These are phyloP conservation scores for Pelagophyceae sp. DNA, from an alignment of 352 stramenopile species.

Conservation along the genomic window DNA sequence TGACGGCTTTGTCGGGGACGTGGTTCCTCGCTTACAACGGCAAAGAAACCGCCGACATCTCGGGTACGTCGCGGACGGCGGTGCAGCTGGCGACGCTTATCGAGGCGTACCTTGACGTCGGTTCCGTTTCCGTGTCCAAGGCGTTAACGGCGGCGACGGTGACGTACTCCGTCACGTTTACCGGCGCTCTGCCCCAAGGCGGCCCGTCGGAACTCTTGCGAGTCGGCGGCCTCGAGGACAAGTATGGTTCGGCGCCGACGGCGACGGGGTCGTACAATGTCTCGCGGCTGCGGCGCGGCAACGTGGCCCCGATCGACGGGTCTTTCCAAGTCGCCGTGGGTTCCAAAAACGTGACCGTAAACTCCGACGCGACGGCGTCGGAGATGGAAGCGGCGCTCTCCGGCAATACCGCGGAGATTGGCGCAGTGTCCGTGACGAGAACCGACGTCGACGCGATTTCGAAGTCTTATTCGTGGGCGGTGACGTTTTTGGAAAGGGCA, in stretches of 20 bases:
- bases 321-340: not conserved
- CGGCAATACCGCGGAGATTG: not conserved
- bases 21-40: not conserved
- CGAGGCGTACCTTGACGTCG: not conserved
- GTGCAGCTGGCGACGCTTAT: not conserved
- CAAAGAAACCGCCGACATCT: not conserved
- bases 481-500: not conserved
- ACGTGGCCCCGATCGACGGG: not conserved
- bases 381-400: not conserved
- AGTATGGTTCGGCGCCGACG: not conserved
- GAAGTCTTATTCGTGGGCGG: not conserved
- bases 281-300: not conserved
- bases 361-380: not conserved
- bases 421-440: not conserved
- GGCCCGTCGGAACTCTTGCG: not conserved
- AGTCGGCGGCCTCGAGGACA: not conserved
- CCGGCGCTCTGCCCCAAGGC: not conserved
- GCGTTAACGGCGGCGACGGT: not conserved
- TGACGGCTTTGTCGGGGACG: not conserved
- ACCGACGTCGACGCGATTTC: not conserved
- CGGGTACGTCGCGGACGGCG: not conserved
- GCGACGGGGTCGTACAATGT: not conserved
- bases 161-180: not conserved
- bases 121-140: not conserved
- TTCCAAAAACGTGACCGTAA: slow-evolving; percentile 6